Conservation (phyloP, 805 yeast species). For the Zygoascus tannicola region DNA sequence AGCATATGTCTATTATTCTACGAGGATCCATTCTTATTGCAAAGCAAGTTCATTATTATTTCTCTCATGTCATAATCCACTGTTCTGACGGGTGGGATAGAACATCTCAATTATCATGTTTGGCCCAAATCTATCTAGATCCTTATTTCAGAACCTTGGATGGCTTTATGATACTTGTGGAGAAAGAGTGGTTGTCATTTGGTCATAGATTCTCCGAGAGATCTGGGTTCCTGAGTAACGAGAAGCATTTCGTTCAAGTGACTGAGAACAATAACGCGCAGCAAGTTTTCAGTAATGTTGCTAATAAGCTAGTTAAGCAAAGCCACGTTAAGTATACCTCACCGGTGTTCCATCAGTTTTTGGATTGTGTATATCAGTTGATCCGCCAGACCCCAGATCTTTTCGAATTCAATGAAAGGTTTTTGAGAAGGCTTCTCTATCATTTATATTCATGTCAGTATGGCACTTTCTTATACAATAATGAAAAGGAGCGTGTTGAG, state of each 20-base stretch:
- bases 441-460: conserved; percentile 91
- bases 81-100: conserved; percentile 99
- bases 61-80: conserved; percentile 77
- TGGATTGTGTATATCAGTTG: conserved; percentile 82
- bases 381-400: conserved; percentile 55
- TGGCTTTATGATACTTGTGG: conserved; percentile 78
- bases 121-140: conserved; percentile 79
- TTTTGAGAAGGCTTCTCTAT: conserved; percentile 72
- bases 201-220: conserved; percentile 87
- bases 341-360: conserved; percentile 89
- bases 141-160: conserved; percentile 81
- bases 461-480: conserved; percentile 77
- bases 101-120: conserved; percentile 78
- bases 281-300: conserved; percentile 39
- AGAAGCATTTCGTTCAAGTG: conserved; percentile 26
- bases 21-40: conserved; percentile 70
- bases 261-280: conserved; percentile 30
- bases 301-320: conserved; percentile 42
- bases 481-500: conserved; percentile 53
- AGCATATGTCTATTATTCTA: conserved; percentile 56
- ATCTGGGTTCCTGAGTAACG: conserved; percentile 55
- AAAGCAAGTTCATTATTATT: conserved; percentile 72
- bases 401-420: conserved; percentile 86
- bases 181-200: conserved; percentile 92
- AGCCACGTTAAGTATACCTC: conserved; percentile 56